These are phyloP conservation scores for Rhodotorula sp. DNA, from an alignment of 1,284 basidiomycete species.

Conservation along the genomic window DNA sequence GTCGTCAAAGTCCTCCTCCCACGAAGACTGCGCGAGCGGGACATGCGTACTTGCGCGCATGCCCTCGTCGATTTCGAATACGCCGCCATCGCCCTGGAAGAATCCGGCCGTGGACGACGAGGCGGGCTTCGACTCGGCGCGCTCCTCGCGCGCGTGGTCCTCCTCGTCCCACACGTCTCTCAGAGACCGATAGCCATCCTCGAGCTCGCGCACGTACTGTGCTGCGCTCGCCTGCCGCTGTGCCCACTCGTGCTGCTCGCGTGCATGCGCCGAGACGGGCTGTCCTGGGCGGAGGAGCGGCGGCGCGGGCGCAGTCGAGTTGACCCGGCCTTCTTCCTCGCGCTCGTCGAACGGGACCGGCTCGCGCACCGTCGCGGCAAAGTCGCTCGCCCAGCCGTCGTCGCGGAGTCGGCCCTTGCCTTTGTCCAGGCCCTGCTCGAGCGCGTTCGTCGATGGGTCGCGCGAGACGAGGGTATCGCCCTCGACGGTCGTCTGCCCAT, in stretches of 20 bases:
- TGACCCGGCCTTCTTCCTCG: constrained; percentile 49
- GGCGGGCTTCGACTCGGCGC: neutral
- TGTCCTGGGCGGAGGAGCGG: constrained; percentile 12
- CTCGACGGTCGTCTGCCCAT: constrained; percentile 78
- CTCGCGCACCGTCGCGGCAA: constrained; percentile 24
- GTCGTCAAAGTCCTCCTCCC: constrained; percentile 51
- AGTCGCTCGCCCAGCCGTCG: constrained; percentile 48
- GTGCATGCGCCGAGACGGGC: constrained; percentile 27
- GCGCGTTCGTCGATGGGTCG: constrained; percentile 48
- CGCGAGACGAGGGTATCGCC: constrained; percentile 72
- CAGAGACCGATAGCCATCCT: constrained; percentile 32
- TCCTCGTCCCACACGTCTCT: constrained; percentile 42
- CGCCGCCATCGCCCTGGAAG: constrained; percentile 47
- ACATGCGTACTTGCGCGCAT: constrained; percentile 43
- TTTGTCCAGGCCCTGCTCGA: constrained; percentile 2
- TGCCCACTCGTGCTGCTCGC: constrained; percentile 48
- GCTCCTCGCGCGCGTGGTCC: constrained; percentile 21
- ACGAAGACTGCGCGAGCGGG: constrained; percentile 48
- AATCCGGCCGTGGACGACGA: neutral
- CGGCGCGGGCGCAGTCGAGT: constrained; percentile 25
- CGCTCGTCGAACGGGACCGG: constrained; percentile 6
- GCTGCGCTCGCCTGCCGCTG: constrained; percentile 54
- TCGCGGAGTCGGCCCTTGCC: constrained; percentile 49
- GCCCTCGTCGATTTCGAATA: constrained; percentile 7
- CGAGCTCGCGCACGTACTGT: constrained; percentile 10